A percentile compares a stretch with the other conserved stretches of the same genome.
phyloP scores from a whole-genome alignment of 371 early-diverging fungal genomes.

The Mucor racemosus region DNA sequence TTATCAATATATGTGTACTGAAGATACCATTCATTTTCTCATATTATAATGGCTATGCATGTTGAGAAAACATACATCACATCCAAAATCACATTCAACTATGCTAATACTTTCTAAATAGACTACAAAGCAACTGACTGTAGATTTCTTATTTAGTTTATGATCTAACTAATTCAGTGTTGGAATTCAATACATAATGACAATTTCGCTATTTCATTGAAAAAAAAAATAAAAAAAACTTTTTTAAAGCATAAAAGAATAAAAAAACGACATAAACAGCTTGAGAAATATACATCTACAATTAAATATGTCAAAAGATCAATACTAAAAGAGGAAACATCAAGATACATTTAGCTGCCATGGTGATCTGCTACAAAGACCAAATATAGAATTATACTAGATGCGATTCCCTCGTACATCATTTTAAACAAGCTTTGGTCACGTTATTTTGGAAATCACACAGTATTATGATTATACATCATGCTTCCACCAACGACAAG shows the following conservation, averaged over 20 bases:
- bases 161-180: conserved; percentile 9
- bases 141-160: conserved; percentile 1
- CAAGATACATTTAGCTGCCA: conserved; percentile 3
- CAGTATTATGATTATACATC: conserved; percentile 3
- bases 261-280: conserved; percentile 1
- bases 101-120: not conserved
- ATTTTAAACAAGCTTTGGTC: not conserved
- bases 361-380: not conserved
- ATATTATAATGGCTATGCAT: not conserved
- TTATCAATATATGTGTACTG: not conserved
- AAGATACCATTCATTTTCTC: not conserved
- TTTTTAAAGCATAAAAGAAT: not conserved
- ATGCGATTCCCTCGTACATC: conserved; percentile 10
- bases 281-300: conserved; percentile 9
- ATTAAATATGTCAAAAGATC: conserved; percentile 1
- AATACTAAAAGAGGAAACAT: conserved; percentile 4
- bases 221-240: no score
- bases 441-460: not conserved
- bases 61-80: not conserved
- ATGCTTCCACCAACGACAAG: not conserved
- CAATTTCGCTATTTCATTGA: not conserved
- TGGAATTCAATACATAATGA: conserved; percentile 1
- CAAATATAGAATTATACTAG: conserved; percentile 7
- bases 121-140: not conserved
- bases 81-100: not conserved